A percentile compares a stretch with the other conserved stretches of the same genome.
Evolutionary conservation across 2,329 filamentous ascomycete species (phyloP).

Genomic region (Cryphonectria radicalis): DNA sequence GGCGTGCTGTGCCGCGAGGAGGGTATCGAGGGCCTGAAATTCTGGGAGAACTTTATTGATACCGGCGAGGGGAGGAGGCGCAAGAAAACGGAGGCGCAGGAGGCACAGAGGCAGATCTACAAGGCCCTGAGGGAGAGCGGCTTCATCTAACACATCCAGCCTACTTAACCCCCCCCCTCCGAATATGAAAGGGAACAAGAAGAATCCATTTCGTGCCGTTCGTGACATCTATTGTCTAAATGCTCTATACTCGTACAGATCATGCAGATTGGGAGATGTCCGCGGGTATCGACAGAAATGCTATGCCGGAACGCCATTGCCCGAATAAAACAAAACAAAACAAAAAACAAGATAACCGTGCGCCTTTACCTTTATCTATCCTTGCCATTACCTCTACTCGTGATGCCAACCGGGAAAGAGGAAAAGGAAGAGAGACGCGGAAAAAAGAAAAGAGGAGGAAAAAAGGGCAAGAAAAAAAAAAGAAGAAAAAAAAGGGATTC

Average conservation of each 20-base stretch:
- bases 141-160: slow-evolving; percentile 36
- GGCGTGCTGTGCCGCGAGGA: slow-evolving; percentile 90
- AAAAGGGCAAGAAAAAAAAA: neutral
- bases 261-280: slow-evolving; percentile 26
- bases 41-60: slow-evolving; percentile 82
- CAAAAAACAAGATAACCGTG: slow-evolving; percentile 2
- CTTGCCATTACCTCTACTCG: neutral
- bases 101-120: slow-evolving; percentile 47
- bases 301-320: slow-evolving; percentile 27
- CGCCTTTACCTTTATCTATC: slow-evolving; percentile 17
- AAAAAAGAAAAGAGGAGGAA: neutral
- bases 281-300: slow-evolving; percentile 28
- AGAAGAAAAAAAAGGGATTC: neutral
- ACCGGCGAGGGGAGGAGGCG: slow-evolving; percentile 45
- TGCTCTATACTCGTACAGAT: slow-evolving; percentile 29
- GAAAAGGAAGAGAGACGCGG: neutral
- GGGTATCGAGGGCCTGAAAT: slow-evolving; percentile 85
- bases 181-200: neutral
- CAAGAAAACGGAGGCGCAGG: slow-evolving; percentile 37
- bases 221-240: slow-evolving; percentile 23
- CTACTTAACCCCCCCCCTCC: neutral
- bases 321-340: neutral
- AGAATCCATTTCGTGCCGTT: slow-evolving; percentile 6
- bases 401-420: neutral
- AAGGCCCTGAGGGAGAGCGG: slow-evolving; percentile 50